Percentiles rank a stretch among this genome's conserved stretches.
Conservation (phyloP, 2,329 filamentous ascomycete genomes). For the Colletotrichum australisinense region DNA sequence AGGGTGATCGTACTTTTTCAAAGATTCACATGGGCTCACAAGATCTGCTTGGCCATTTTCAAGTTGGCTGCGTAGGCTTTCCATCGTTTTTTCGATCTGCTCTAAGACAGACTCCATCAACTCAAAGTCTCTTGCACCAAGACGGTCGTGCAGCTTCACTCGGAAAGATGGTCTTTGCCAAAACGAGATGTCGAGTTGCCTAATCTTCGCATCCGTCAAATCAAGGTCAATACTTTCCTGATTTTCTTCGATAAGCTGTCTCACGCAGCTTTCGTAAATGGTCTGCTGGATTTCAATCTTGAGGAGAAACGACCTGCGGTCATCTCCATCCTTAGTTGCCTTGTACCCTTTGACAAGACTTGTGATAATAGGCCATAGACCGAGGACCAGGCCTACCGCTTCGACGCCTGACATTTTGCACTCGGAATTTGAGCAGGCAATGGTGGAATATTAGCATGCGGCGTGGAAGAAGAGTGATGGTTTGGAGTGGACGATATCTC, state of each 20-base stretch:
- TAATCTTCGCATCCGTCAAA: not conserved
- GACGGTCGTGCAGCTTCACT: not conserved
- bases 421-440: not conserved
- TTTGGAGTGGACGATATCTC: too few relatives aligned
- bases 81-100: not conserved
- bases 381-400: not conserved
- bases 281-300: not conserved
- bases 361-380: constrained; percentile 13
- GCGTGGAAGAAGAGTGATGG: too few relatives aligned
- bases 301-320: not conserved
- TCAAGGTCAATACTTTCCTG: not conserved
- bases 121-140: not conserved
- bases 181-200: not conserved
- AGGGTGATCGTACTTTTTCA: not conserved
- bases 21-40: not conserved
- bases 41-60: not conserved
- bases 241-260: not conserved
- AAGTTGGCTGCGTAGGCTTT: not conserved
- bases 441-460: too few relatives aligned
- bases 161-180: not conserved
- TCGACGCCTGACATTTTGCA: constrained; percentile 20
- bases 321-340: not conserved
- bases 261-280: constrained; percentile 1
- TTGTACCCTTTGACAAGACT: constrained; percentile 1
- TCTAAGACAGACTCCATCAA: not conserved